Evolutionary conservation across 2,329 filamentous ascomycete species (phyloP).

Genomic region (Ceratocystis alfenasii): DNA sequence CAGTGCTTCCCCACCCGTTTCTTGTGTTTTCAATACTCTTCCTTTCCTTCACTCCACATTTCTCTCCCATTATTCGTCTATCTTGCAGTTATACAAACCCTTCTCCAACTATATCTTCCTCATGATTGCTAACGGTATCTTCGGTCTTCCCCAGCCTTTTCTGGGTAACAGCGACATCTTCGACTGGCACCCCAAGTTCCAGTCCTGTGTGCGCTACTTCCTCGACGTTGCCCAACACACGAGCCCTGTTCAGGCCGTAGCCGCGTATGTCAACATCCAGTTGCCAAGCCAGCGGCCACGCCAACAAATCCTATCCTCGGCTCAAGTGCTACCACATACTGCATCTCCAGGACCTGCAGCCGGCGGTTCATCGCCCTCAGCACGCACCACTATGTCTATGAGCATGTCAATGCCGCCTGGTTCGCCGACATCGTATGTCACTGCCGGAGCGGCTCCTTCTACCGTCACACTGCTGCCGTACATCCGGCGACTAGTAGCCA

Average conservation of each 20-base stretch:
- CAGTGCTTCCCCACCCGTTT: background rate
- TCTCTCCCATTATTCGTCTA: background rate
- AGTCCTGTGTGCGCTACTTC: conserved; percentile 83
- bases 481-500: conserved; percentile 77
- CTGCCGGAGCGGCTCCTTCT: conserved; percentile 25
- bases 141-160: conserved; percentile 32
- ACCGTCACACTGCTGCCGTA: conserved; percentile 70
- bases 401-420: conserved; percentile 12
- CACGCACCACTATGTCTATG: background rate
- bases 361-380: conserved; percentile 22
- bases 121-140: conserved; percentile 9
- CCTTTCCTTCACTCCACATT: background rate
- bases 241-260: conserved; percentile 70
- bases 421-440: conserved; percentile 17
- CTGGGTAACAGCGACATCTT: conserved; percentile 51
- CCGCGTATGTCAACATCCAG: conserved; percentile 81
- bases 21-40: background rate
- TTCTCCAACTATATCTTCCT: background rate
- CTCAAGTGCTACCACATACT: conserved; percentile 26
- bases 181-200: conserved; percentile 84
- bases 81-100: background rate
- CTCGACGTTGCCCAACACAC: conserved; percentile 82
- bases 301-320: conserved; percentile 25
- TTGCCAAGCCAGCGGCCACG: conserved; percentile 65
- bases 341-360: conserved; percentile 27